These are phyloP conservation scores for Pseudocercospora crystallina DNA, from an alignment of 2,329 filamentous ascomycete genomes.

Conservation along the genomic window DNA sequence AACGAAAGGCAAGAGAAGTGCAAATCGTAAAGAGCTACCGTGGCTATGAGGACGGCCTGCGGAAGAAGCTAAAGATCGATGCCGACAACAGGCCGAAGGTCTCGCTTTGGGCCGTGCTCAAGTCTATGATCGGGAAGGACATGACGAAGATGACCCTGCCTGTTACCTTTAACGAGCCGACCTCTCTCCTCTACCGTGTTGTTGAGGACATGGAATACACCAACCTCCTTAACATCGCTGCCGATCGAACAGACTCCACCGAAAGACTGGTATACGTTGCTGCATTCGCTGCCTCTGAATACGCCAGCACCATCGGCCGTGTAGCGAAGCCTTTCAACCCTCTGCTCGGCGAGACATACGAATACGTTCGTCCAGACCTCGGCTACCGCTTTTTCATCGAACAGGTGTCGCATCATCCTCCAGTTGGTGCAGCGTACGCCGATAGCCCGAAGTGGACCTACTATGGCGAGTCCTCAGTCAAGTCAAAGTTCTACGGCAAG, in stretches of 20 bases:
- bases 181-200: conserved; percentile 88
- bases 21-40: conserved; percentile 77
- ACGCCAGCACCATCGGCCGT: conserved; percentile 92
- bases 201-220: conserved; percentile 98
- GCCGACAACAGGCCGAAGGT: conserved; percentile 91
- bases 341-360: conserved; percentile 91
- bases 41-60: conserved; percentile 87
- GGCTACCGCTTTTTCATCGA: conserved; percentile 98
- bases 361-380: conserved; percentile 93
- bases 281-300: conserved; percentile 93
- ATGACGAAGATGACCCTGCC: conserved; percentile 99
- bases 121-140: conserved; percentile 99
- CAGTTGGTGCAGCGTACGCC: conserved; percentile 87
- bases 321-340: conserved; percentile 99
- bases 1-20: conserved; percentile 47
- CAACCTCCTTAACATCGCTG: conserved; percentile 84
- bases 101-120: conserved; percentile 92
- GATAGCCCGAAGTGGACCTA: conserved; percentile 96
- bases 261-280: conserved; percentile 94
- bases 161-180: conserved; percentile 98
- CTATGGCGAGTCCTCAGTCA: conserved; percentile 89
- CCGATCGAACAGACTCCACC: conserved; percentile 79
- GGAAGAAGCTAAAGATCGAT: conserved; percentile 80
- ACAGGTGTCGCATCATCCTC: conserved; percentile 96
- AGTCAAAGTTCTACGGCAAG: conserved; percentile 95